phyloP scores from a whole-genome alignment of 2,329 filamentous ascomycete species.

The Didymella pinodella region DNA sequence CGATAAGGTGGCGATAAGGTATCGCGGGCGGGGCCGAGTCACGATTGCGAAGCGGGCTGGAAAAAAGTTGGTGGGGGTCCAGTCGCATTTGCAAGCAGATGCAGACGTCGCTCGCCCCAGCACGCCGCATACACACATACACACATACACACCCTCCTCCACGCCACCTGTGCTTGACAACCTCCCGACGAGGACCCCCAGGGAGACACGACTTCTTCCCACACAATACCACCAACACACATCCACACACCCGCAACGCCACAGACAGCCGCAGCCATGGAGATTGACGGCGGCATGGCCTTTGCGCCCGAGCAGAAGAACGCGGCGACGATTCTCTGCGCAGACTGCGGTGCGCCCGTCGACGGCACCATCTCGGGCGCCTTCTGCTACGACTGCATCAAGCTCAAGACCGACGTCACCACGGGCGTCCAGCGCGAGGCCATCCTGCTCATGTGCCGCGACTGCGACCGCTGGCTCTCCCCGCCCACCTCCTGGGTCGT shows the following conservation, averaged over 20 bases:
- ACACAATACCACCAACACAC: neutral
- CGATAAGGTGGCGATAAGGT: constrained; percentile 45
- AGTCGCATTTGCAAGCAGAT: constrained; percentile 44
- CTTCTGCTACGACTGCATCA: constrained; percentile 95
- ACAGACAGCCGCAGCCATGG: constrained; percentile 43
- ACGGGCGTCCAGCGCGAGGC: constrained; percentile 90
- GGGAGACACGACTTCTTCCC: constrained; percentile 1
- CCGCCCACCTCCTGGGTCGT: constrained; percentile 87
- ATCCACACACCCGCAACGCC: neutral
- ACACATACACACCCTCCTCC: constrained; percentile 13
- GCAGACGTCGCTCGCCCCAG: constrained; percentile 28
- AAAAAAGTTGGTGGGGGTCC: constrained; percentile 42
- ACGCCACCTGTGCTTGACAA: constrained; percentile 8
- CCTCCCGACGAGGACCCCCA: constrained; percentile 6
- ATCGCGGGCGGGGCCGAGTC: constrained; percentile 22
- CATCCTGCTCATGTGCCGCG: constrained; percentile 86
- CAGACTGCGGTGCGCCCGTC: constrained; percentile 95
- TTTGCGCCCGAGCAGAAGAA: constrained; percentile 51
- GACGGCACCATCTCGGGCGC: constrained; percentile 87
- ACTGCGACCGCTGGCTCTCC: constrained; percentile 90
- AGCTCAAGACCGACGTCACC: constrained; percentile 92
- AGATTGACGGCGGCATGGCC: constrained; percentile 51
- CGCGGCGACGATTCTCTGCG: constrained; percentile 85
- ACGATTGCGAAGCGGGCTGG: constrained; percentile 20
- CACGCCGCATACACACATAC: constrained; percentile 9